Evolutionary conservation across 2,329 filamentous ascomycete species (phyloP).

Genomic region (Daldinia sp.): DNA sequence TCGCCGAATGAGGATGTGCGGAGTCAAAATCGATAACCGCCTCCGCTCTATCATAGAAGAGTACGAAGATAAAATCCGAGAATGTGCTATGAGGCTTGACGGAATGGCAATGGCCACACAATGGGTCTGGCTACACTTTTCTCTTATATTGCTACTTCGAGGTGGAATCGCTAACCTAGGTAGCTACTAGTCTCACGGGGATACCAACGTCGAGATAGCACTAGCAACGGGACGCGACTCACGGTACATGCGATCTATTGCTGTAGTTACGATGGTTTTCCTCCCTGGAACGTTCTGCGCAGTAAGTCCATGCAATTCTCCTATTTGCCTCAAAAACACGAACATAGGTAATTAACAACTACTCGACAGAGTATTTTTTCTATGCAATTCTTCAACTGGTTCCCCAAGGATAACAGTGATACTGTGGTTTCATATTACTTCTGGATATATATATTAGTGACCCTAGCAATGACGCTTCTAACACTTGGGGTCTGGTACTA

Average conservation of each 20-base stretch:
- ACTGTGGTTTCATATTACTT: constrained; percentile 39
- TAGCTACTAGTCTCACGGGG: constrained; percentile 44
- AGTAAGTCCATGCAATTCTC: constrained; percentile 31
- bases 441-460: constrained; percentile 43
- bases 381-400: constrained; percentile 47
- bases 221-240: constrained; percentile 48
- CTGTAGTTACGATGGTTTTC: constrained; percentile 51
- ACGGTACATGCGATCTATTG: constrained; percentile 49
- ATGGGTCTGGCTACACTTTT: constrained; percentile 46
- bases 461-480: constrained; percentile 19
- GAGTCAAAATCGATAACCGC: too few relatives aligned
- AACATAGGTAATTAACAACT: neutral
- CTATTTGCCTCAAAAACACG: neutral
- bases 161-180: too few relatives aligned
- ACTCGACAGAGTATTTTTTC: constrained; percentile 44
- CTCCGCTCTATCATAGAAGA: too few relatives aligned
- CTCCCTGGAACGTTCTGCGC: constrained; percentile 51
- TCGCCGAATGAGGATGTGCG: neutral
- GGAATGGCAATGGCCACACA: constrained; percentile 54
- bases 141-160: neutral
- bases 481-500: constrained; percentile 39
- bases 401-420: constrained; percentile 2
- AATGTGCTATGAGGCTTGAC: constrained; percentile 53
- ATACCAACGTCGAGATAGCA: constrained; percentile 50
- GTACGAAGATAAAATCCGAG: constrained; percentile 49